Evolutionary conservation across 2,329 filamentous ascomycete genomes (phyloP).

Genomic region (Fusarium denticulatum): DNA sequence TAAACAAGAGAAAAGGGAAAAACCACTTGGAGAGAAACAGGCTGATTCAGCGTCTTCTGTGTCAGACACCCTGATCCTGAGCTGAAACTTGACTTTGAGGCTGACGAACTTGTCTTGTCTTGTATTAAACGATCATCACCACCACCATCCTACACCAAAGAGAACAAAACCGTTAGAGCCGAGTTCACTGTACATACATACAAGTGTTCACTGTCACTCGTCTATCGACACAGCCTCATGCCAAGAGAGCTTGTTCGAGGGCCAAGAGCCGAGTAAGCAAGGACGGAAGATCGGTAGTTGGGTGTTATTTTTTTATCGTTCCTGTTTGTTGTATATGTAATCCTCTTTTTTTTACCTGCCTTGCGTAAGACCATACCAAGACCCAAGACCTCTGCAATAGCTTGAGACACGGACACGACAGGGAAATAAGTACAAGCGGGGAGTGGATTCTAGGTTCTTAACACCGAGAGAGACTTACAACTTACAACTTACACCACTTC

Average conservation of each 20-base stretch:
- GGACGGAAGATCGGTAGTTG: slow-evolving; percentile 8
- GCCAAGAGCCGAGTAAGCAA: slow-evolving; percentile 7
- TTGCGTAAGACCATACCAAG: slow-evolving; percentile 17
- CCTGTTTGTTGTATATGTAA: neutral
- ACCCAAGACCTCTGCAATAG: neutral
- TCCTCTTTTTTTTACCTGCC: neutral
- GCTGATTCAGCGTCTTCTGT: neutral
- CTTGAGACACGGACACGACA: slow-evolving; percentile 20
- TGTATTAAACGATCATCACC: neutral
- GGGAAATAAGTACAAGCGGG: slow-evolving; percentile 19
- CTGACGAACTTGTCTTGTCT: slow-evolving; percentile 9
- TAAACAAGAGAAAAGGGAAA: neutral
- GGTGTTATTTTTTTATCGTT: neutral
- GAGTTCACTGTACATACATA: neutral
- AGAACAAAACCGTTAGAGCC: neutral
- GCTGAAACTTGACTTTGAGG: slow-evolving; percentile 34
- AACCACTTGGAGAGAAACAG: neutral
- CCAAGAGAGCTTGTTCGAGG: slow-evolving; percentile 22
- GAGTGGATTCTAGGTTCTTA: neutral
- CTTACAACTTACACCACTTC: neutral
- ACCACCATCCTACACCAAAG: neutral
- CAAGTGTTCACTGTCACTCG: neutral
- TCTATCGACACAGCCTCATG: slow-evolving; percentile 29
- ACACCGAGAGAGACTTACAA: neutral
- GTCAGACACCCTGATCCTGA: slow-evolving; percentile 3